Evolutionary conservation across 768 basidiomycete species (phyloP).

Genomic region (Mycena haematopus): DNA sequence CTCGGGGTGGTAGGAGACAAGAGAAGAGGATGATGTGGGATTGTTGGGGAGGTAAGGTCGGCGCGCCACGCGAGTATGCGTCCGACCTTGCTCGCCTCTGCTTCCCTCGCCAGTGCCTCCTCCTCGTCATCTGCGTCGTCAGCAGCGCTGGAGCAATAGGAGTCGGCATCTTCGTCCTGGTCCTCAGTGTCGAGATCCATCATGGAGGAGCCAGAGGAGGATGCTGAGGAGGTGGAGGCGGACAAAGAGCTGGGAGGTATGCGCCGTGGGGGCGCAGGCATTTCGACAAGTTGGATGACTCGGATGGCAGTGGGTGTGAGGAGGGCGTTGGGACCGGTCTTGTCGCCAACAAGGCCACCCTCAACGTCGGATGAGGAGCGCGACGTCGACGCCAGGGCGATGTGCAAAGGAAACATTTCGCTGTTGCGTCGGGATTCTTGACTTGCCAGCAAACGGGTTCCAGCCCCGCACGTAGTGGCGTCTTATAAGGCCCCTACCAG

Average conservation of each 20-base stretch:
- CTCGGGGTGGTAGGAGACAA: not conserved
- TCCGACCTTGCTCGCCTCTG: conserved; percentile 60
- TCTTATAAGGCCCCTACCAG: conserved; percentile 2
- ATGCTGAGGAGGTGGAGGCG: conserved; percentile 37
- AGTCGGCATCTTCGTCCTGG: conserved; percentile 46
- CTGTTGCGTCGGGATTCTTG: conserved; percentile 23
- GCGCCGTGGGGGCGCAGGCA: conserved; percentile 54
- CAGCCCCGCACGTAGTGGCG: conserved; percentile 3
- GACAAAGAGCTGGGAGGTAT: conserved; percentile 47
- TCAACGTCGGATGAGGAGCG: conserved; percentile 32
- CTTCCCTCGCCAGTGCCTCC: conserved; percentile 48
- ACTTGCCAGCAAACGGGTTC: conserved; percentile 14
- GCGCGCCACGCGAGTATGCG: conserved; percentile 80
- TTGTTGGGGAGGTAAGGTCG: conserved; percentile 26
- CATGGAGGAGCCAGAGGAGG: conserved; percentile 43
- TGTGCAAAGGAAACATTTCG: conserved; percentile 35
- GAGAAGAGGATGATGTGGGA: not conserved
- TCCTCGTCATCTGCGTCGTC: conserved; percentile 47
- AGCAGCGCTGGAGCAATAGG: conserved; percentile 21
- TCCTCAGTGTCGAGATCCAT: conserved; percentile 39
- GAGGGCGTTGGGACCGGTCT: conserved; percentile 48
- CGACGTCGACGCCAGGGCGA: conserved; percentile 33
- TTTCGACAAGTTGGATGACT: conserved; percentile 80
- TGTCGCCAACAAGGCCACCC: conserved; percentile 36
- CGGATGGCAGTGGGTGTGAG: conserved; percentile 55